Evolutionary conservation across 106 monocot genomes (phyloP), one percentile per base, ranked within the genome.

Genomic region (Dendrobium chrysotoxum): DNA sequence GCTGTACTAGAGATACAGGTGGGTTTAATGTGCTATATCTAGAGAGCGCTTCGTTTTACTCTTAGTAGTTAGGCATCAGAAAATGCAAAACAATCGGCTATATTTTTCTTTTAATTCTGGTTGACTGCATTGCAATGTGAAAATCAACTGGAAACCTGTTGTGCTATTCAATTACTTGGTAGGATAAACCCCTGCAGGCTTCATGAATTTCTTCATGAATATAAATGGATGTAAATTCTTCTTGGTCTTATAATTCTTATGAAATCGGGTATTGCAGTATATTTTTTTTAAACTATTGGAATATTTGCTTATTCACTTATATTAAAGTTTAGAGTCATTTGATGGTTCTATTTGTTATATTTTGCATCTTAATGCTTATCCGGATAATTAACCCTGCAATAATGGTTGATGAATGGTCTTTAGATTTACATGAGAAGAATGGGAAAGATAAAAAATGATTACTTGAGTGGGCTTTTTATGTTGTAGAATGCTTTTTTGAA

Each of bases 1-100:
- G 95, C 95, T 70, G 99, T 99, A 75, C 89, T 95, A 85, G 99
- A 99, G 72, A 79, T 99, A 76, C 99, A 99, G 95, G 99, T 94
- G 64, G 47, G 71, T 85, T 21, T 13, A 6, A 16, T 47, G 47
- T 47, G 47, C 76, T 44, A 8, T 47, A 74, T 40, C 21, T 74
- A 74, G 11, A 40, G 7, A 74, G 3, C 64, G 25, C 25, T n/a
- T 23, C 12, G 3, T 64, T 64, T 25, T 9, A 23, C 11, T 26
- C 26, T 54, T 4, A 54, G 25, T 64, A 26, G 4, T 10, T 25
- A 64, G 57, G 25, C 64, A 26, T 64, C 15, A 7, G 25, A 64
- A 25, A 26, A 64, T 64, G 5, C 64, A 64, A 26, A 64, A 26
- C 5, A 26, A n/a, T 64, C 25, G 11, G 7, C n/a, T 26, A 64